Evolutionary conservation across 2,329 filamentous ascomycete species (phyloP).

Genomic region (Annulohypoxylon truncatum): DNA sequence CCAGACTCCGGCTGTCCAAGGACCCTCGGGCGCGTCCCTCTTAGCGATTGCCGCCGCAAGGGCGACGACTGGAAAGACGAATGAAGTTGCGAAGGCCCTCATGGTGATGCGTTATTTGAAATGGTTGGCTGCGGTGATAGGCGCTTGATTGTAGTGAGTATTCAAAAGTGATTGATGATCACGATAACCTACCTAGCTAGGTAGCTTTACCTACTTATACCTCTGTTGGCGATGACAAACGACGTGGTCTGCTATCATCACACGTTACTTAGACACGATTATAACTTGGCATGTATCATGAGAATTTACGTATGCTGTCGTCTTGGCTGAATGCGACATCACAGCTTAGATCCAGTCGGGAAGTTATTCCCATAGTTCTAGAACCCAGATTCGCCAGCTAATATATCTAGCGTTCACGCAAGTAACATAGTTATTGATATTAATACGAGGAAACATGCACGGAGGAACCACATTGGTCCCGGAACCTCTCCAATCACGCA

Average conservation of each 20-base stretch:
- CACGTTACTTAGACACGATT: slow-evolving; percentile 27
- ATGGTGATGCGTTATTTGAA: neutral
- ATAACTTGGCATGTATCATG: slow-evolving; percentile 1
- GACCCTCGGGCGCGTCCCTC: slow-evolving; percentile 17
- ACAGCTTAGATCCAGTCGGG: neutral
- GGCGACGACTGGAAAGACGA: slow-evolving; percentile 9
- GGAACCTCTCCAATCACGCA: neutral
- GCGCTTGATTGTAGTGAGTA: neutral
- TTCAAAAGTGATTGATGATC: neutral
- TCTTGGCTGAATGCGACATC: slow-evolving; percentile 22
- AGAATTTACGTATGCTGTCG: neutral
- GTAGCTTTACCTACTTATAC: neutral
- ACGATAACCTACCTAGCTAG: neutral
- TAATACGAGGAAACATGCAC: slow-evolving; percentile 22
- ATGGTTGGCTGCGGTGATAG: neutral
- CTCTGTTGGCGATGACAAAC: neutral
- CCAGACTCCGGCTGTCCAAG: slow-evolving; percentile 40
- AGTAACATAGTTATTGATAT: slow-evolving; percentile 5
- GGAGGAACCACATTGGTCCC: neutral
- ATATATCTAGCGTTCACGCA: slow-evolving; percentile 17
- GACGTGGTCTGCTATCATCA: slow-evolving; percentile 5
- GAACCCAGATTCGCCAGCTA: slow-evolving; percentile 24
- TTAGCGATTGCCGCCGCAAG: slow-evolving; percentile 15
- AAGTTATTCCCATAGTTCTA: neutral
- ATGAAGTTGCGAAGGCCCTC: slow-evolving; percentile 7